phyloP scores from a whole-genome alignment of 2,329 filamentous ascomycete species.

The Talaromyces atroroseus region DNA sequence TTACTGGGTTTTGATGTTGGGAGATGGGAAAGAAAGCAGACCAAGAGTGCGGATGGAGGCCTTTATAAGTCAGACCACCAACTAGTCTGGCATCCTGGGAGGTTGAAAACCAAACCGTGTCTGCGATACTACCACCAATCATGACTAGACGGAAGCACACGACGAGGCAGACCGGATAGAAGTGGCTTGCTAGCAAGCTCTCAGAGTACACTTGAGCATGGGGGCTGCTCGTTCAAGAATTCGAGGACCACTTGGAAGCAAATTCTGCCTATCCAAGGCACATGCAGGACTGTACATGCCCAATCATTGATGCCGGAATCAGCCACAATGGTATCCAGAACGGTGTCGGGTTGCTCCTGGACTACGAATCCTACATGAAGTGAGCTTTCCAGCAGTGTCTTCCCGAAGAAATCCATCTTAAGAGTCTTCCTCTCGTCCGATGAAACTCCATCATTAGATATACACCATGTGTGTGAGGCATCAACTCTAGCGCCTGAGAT shows the following conservation, averaged over 20 bases:
- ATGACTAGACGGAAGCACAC: constrained; percentile 3
- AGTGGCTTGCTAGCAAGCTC: background rate
- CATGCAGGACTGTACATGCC: too few relatives aligned
- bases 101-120: background rate
- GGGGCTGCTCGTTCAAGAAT: background rate
- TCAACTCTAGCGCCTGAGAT: background rate
- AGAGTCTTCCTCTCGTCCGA: constrained; percentile 6
- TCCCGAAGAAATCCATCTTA: too few relatives aligned
- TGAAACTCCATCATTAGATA: too few relatives aligned
- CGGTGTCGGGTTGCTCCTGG: background rate
- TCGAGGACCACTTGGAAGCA: constrained; percentile 3
- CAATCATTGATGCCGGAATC: constrained; percentile 1
- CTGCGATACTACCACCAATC: background rate
- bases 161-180: background rate
- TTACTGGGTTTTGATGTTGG: background rate
- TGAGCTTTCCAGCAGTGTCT: constrained; percentile 2
- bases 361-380: constrained; percentile 3
- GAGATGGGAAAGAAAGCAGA: constrained; percentile 1
- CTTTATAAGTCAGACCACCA: background rate
- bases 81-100: background rate
- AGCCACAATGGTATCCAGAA: constrained; percentile 1
- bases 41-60: background rate
- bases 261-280: background rate
- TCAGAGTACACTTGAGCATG: background rate
- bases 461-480: background rate